These are phyloP conservation scores for Fusarium sp. DNA, from an alignment of 2,329 filamentous ascomycete species.

Conservation along the genomic window DNA sequence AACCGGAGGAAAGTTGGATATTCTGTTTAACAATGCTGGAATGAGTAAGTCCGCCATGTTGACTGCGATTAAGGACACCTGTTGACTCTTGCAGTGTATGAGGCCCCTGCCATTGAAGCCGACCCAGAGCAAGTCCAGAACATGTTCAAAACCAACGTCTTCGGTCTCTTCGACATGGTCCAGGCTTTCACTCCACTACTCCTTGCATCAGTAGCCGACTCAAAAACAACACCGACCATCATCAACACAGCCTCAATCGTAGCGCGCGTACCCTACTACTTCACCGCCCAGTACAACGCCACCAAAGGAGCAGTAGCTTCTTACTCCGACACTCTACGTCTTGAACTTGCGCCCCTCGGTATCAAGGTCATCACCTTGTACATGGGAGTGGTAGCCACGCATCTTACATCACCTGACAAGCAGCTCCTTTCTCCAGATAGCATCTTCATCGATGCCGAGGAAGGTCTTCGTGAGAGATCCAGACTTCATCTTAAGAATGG, in stretches of 20 bases:
- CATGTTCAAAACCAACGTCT: not conserved
- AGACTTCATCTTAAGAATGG: not conserved
- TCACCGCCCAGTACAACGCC: conserved; percentile 9
- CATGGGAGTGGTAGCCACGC: conserved; percentile 15
- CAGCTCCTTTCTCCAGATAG: not conserved
- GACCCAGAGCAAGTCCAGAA: not conserved
- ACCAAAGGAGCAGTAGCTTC: conserved; percentile 8
- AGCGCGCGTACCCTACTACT: not conserved
- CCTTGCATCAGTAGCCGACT: not conserved
- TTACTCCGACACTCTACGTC: conserved; percentile 21
- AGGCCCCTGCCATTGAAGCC: conserved; percentile 12
- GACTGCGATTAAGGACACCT: too few species aligned
- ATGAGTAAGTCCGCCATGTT: too few species aligned
- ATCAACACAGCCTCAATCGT: conserved; percentile 8
- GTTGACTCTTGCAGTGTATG: not conserved
- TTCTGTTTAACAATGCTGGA: conserved; percentile 19
- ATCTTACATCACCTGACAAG: not conserved
- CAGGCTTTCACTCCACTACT: conserved; percentile 1
- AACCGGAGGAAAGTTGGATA: not conserved
- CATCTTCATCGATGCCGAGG: not conserved
- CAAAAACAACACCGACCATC: not conserved
- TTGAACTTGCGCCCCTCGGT: not conserved
- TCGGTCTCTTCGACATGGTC: conserved; percentile 14
- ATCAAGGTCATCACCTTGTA: not conserved
- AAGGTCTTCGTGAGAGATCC: not conserved